Percentiles rank a stretch among this genome's conserved stretches.
These are phyloP conservation scores for Scedosporium apiospermum DNA, from an alignment of 2,329 filamentous ascomycete species.

Conservation along the genomic window DNA sequence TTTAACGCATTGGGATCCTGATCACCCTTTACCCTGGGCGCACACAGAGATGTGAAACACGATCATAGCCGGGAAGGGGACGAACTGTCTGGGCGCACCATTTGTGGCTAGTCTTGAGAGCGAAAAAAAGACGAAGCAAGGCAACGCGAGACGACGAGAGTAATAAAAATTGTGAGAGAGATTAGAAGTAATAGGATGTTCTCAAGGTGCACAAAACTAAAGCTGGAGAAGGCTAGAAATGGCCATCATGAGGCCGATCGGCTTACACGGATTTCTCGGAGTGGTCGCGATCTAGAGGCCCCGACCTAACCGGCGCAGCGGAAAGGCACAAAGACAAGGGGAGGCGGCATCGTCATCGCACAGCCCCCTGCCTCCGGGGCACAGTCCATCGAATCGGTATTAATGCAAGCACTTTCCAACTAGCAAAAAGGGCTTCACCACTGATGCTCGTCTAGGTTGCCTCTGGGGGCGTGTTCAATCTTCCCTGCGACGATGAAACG, in stretches of 20 bases:
- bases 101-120: neutral
- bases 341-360: neutral
- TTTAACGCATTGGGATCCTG: slow-evolving; percentile 4
- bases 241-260: neutral
- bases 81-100: neutral
- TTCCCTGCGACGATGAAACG: neutral
- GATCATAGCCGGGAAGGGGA: neutral
- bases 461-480: neutral
- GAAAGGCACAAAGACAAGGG: neutral
- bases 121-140: neutral
- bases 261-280: neutral
- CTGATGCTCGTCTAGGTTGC: neutral
- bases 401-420: neutral
- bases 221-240: neutral
- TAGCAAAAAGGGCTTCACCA: too few species aligned
- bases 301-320: too few species aligned
- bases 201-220: neutral
- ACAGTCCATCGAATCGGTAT: neutral
- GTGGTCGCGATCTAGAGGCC: too few species aligned
- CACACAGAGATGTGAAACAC: slow-evolving; percentile 2
- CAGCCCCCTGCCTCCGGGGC: too few species aligned
- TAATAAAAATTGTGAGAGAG: neutral
- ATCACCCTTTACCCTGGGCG: slow-evolving; percentile 1
- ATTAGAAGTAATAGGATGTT: neutral
- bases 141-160: neutral